A percentile compares a stretch with the other conserved stretches of the same genome.
phyloP scores from a whole-genome alignment of 257 asterid genomes.

The Agastache rugosa region DNA sequence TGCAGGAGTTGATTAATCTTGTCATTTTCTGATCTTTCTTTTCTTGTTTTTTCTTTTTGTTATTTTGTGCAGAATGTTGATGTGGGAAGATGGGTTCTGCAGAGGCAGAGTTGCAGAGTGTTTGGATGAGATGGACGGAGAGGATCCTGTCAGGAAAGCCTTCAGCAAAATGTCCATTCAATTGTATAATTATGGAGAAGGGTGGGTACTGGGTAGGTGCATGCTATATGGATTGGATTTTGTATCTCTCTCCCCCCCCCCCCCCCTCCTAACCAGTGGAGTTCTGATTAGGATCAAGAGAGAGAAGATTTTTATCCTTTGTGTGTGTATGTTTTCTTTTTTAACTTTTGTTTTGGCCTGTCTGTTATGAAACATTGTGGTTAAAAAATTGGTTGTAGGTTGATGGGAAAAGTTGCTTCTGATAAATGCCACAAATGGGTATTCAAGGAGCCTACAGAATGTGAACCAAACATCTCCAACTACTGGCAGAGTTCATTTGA shows the following conservation, averaged over 20 bases:
- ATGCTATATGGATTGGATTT: slow-evolving; percentile 50
- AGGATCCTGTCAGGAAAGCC: slow-evolving; percentile 90
- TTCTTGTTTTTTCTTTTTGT: slow-evolving; percentile 26
- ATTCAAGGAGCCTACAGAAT: slow-evolving; percentile 96
- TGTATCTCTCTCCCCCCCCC: slow-evolving; percentile 41
- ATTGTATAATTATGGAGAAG: slow-evolving; percentile 99
- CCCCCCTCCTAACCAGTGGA: slow-evolving; percentile 32
- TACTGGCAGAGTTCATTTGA: slow-evolving; percentile 99
- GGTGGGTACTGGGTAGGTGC: slow-evolving; percentile 99
- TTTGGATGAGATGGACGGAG: slow-evolving; percentile 87
- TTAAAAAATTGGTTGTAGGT: slow-evolving; percentile 70
- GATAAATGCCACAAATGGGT: slow-evolving; percentile 99
- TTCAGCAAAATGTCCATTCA: slow-evolving; percentile 99
- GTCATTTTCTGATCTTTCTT: slow-evolving; percentile 20
- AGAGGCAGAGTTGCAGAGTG: slow-evolving; percentile 81
- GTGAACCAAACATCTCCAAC: slow-evolving; percentile 95
- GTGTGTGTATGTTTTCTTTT: slow-evolving; percentile 29
- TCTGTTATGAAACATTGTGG: slow-evolving; percentile 55
- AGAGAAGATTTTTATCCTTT: slow-evolving; percentile 9
- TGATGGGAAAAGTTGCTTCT: slow-evolving; percentile 99
- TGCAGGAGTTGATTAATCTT: slow-evolving; percentile 11
- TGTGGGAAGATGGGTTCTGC: slow-evolving; percentile 99
- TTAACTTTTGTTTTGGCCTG: neutral
- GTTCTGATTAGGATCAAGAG: slow-evolving; percentile 30
- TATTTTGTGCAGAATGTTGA: slow-evolving; percentile 83